Base-by-base conservation (phyloP, 2,329 filamentous ascomycete genomes). In the Colletotrichum tanaceti region DNA sequence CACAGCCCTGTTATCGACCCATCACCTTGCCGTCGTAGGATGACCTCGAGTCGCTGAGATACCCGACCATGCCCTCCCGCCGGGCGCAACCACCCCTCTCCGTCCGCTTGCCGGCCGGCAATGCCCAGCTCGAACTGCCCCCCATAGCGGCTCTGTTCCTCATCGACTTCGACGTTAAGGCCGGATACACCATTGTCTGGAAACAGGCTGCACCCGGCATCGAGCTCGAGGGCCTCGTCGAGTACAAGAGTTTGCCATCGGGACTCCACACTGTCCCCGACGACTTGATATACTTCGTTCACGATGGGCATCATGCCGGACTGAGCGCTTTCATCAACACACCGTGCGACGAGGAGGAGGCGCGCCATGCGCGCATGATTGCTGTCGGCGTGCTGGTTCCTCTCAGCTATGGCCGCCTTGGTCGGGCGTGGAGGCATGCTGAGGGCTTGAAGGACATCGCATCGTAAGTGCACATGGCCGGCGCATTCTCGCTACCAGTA, bases 221-320 rank as follows among this genome's bases (percentile, higher is more conserved):
- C 81, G 85, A 87, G 79, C 87, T 98, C 57, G 93, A 97, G 73
- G 93, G 93, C 63, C 89, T 92, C 28, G 93, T 98, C 75, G 96
- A 99, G 81, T 99, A 94, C 86, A 98, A 98, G 81, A 97, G 93
- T 70, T 86, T 99, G 54, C 96, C 96, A 2, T 98, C 95, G 0
- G 96, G 96, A 28, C 81, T 98, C 58, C 96, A 99, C 80, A 92
- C 93, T 65, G 93, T 98, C 22, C 85, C 90, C 39, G 89, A 94
- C 72, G 96, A 99, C 79, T 84, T 98, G 59, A 93, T 94, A 75
- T 99, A 98, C 83, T 99, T 98, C 78, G 90, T 97, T 50, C 94
- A 98, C 76, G 90, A 89, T 70, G 83, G 88, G 55, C 85, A 88
- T 53, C 91, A 94, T 81, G 94, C 94, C 5, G 96, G 96, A 35